Percentiles rank a stretch among this genome's conserved stretches.
These are phyloP conservation scores for Sarocladium oryzae DNA, from an alignment of 2,329 filamentous ascomycete genomes.

Conservation along the genomic window DNA sequence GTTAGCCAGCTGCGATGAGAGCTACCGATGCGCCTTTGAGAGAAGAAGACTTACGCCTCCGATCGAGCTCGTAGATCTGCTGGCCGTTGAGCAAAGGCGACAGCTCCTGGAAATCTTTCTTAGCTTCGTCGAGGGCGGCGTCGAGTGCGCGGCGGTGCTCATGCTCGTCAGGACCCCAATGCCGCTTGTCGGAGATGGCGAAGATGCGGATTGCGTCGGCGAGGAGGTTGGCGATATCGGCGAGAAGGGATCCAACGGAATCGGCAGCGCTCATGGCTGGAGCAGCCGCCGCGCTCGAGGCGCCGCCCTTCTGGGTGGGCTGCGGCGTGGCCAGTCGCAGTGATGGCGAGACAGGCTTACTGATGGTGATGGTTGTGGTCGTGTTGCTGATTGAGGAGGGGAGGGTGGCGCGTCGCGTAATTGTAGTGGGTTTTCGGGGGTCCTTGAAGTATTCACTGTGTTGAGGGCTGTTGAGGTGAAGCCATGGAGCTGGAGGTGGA, in stretches of 20 bases:
- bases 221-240: slow-evolving; percentile 48
- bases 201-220: slow-evolving; percentile 48
- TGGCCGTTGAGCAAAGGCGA: slow-evolving; percentile 48
- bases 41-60: slow-evolving; percentile 37
- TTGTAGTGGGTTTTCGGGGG: no score
- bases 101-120: slow-evolving; percentile 54
- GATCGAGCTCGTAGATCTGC: slow-evolving; percentile 52
- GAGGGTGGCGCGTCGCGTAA: not conserved
- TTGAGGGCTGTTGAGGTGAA: no score
- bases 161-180: slow-evolving; percentile 53
- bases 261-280: slow-evolving; percentile 34
- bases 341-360: not conserved
- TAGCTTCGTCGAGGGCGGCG: slow-evolving; percentile 50
- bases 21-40: not conserved
- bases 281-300: slow-evolving; percentile 10
- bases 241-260: slow-evolving; percentile 52
- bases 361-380: not conserved
- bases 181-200: slow-evolving; percentile 50
- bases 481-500: no score
- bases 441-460: no score
- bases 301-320: not conserved
- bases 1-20: no score
- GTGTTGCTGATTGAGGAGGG: not conserved
- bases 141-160: slow-evolving; percentile 51
- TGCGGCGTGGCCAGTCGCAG: slow-evolving; percentile 5